Evolutionary conservation across 768 basidiomycete species (phyloP).

Genomic region (Epithele typhae): DNA sequence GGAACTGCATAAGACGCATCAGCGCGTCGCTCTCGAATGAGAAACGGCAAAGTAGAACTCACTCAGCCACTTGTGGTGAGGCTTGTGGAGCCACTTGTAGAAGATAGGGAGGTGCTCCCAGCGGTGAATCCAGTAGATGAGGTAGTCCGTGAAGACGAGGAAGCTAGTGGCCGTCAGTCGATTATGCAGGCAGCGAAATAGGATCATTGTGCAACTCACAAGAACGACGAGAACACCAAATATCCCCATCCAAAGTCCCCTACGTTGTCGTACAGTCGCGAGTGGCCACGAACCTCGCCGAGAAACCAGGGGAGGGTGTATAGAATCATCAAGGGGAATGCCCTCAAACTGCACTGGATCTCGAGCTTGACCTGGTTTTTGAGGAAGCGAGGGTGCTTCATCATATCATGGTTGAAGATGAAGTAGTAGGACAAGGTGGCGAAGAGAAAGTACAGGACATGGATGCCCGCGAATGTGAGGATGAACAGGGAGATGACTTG

Average conservation of each 20-base stretch:
- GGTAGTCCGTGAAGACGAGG: slow-evolving; percentile 85
- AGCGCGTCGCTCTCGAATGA: not conserved
- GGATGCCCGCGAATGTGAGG: slow-evolving; percentile 78
- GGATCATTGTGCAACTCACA: slow-evolving; percentile 44
- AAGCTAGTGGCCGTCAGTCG: slow-evolving; percentile 41
- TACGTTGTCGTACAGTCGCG: slow-evolving; percentile 71
- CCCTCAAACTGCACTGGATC: slow-evolving; percentile 66
- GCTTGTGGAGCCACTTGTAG: slow-evolving; percentile 94
- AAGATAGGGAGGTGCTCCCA: slow-evolving; percentile 77
- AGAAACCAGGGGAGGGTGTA: slow-evolving; percentile 94
- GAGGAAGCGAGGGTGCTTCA: slow-evolving; percentile 89
- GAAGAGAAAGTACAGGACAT: slow-evolving; percentile 83
- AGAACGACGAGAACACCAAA: slow-evolving; percentile 57
- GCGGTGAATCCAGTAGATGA: slow-evolving; percentile 97
- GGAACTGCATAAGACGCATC: slow-evolving; percentile 56
- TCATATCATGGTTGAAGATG: slow-evolving; percentile 95
- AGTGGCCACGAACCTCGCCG: slow-evolving; percentile 84
- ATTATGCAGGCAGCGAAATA: not conserved
- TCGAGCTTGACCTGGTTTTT: slow-evolving; percentile 82
- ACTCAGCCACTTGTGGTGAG: slow-evolving; percentile 99
- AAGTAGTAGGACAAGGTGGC: slow-evolving; percentile 78
- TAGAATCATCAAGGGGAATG: slow-evolving; percentile 79
- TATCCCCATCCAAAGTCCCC: slow-evolving; percentile 79
- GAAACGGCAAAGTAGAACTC: slow-evolving; percentile 30
- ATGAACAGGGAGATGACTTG: slow-evolving; percentile 68